Base-by-base conservation (phyloP, 352 stramenopile species). In the Peronospora tabacina region DNA sequence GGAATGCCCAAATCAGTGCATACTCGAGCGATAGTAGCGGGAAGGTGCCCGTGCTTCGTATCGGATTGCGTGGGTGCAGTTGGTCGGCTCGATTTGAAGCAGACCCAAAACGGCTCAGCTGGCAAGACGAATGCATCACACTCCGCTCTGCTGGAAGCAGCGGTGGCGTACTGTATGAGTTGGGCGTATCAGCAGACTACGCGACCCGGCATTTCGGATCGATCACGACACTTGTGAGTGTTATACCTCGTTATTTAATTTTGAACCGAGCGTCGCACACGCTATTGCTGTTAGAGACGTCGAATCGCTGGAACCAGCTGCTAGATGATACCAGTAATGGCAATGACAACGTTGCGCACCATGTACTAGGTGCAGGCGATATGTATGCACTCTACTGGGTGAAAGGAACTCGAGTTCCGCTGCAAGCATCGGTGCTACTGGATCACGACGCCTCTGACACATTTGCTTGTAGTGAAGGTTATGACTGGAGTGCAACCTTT, bases 331-430 rank as follows among this genome's bases (percentile, higher is more conserved):
- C 55, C 4, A 61, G 46, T 22, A 61, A 62, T 12, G 58, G 49
- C 15, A 61, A 61, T 12, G 54, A 48, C 15, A 83, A 84, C 26
- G 55, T 78, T 35, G 79, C 77, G 3, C 70, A 92, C 43, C 82
- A 92, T 35, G 82, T 92, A 37, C 54, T 92, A 0, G 72, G 66
- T 13, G 52, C 64, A n/a, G 72, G 76, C 7, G 82, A 92, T 17
- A 70, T 66, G 49, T 92, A 92, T 41, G 77, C 79, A 17, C 47
- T 92, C 8, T 92, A 90, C 35, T 92, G 82, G 82, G 72, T 87
- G 2, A 63, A 55, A 2, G 79, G 75, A 26, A 42, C 55, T 26
- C 72, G 82, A 9, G 66, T 65, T 9, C 68, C 62, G 12, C 39
- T 92, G 5, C 77, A 70, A 26, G 61, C 71, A 0, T 90, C 79